phyloP scores from a whole-genome alignment of 2,329 filamentous ascomycete genomes.

The Colletotrichum caudatum region DNA sequence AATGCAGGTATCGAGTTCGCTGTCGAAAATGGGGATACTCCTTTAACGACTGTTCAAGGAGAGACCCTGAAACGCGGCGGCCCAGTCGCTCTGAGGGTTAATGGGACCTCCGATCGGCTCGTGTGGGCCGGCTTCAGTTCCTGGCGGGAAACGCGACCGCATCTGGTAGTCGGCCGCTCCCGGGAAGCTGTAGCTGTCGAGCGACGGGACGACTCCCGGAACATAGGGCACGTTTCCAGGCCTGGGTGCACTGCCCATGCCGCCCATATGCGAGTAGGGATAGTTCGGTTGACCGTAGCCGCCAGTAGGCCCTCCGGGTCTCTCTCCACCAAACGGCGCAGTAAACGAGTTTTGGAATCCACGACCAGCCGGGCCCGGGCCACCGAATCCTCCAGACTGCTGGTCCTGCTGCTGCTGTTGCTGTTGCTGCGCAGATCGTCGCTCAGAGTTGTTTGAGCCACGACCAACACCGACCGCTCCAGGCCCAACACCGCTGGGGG shows the following conservation, averaged over 20 bases:
- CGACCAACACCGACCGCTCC: constrained; percentile 72
- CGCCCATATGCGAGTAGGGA: constrained; percentile 47
- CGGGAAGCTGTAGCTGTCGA: constrained; percentile 60
- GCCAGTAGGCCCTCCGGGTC: constrained; percentile 54
- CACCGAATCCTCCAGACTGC: constrained; percentile 53
- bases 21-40: not conserved
- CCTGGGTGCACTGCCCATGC: constrained; percentile 49
- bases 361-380: constrained; percentile 53
- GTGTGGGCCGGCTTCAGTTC: constrained; percentile 51
- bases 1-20: not conserved
- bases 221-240: constrained; percentile 54
- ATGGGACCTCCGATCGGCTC: constrained; percentile 42
- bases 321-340: constrained; percentile 57
- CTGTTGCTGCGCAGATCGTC: constrained; percentile 59
- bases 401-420: constrained; percentile 49
- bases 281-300: constrained; percentile 54
- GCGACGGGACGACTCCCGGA: constrained; percentile 53
- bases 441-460: constrained; percentile 55
- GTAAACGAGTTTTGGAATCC: constrained; percentile 58
- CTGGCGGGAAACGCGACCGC: constrained; percentile 61
- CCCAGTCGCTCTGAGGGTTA: constrained; percentile 67
- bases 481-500: constrained; percentile 74
- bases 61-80: constrained; percentile 74
- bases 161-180: constrained; percentile 60
- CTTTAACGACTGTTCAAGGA: constrained; percentile 74